These are phyloP conservation scores for Triticum urartu DNA, from an alignment of 176 grass and related monocot genomes.

Conservation along the genomic window DNA sequence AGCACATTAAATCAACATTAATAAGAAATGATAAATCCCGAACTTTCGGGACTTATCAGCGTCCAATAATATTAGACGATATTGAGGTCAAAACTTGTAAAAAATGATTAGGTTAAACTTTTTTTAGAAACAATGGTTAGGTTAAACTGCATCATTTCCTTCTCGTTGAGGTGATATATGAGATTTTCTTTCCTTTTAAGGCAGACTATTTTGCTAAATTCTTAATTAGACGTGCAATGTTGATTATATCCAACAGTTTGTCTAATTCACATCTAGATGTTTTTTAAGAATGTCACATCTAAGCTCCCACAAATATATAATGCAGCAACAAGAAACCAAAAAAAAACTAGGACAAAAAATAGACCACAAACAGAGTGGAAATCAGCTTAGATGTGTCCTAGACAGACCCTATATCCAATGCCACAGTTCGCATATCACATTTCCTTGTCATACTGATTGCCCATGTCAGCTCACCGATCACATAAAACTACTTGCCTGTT, in stretches of 20 bases:
- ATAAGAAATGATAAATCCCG: not conserved
- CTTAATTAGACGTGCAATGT: not conserved
- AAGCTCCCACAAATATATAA: too few relatives aligned
- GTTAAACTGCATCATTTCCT: not conserved
- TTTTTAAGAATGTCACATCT: too few relatives aligned
- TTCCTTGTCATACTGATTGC: not conserved
- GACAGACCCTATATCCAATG: not conserved
- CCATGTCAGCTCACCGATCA: not conserved
- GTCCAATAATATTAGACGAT: not conserved
- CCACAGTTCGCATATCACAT: not conserved
- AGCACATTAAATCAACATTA: conserved; percentile 12
- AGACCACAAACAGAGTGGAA: too few relatives aligned
- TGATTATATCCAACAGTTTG: not conserved
- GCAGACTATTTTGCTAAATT: not conserved
- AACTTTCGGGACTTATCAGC: too few relatives aligned
- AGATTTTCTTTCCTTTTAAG: conserved; percentile 19
- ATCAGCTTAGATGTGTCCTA: too few relatives aligned
- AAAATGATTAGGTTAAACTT: not conserved
- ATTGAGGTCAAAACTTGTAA: not conserved
- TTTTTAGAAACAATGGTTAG: not conserved
- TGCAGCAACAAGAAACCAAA: too few relatives aligned
- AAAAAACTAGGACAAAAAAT: too few relatives aligned
- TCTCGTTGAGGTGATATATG: not conserved
- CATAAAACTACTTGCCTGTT: not conserved
- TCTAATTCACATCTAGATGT: too few relatives aligned